Conservation (phyloP, 345 rosid genomes). For the Kandelia obovata region DNA sequence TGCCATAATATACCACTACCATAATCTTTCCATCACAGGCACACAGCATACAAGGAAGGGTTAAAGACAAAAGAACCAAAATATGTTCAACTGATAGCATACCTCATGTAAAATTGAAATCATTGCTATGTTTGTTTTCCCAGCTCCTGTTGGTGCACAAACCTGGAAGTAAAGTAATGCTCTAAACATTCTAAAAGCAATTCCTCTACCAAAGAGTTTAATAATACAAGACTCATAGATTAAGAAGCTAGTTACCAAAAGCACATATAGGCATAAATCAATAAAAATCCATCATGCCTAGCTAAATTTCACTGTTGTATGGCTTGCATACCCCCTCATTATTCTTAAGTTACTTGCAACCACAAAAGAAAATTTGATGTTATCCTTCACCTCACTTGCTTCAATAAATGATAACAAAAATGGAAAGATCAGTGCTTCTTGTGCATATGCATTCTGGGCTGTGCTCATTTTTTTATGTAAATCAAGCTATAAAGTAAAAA, state of each 20-base stretch:
- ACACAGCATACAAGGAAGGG: constrained; percentile 4
- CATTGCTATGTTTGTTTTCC: constrained; percentile 98
- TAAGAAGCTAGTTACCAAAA: neutral
- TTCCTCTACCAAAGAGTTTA: neutral
- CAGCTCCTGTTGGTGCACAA: constrained; percentile 99
- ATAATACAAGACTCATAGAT: neutral
- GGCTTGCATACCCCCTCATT: neutral
- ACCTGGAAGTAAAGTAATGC: constrained; percentile 53
- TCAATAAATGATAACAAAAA: neutral
- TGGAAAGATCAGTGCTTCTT: too few relatives aligned
- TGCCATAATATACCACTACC: too few relatives aligned
- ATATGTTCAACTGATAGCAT: constrained; percentile 3
- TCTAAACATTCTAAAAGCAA: constrained; percentile 8
- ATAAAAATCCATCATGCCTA: neutral
- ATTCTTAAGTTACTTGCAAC: neutral
- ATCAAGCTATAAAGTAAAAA: neutral
- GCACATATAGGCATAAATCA: neutral
- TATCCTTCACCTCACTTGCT: neutral
- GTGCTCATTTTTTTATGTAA: neutral
- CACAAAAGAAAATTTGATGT: neutral
- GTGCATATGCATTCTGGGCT: too few relatives aligned
- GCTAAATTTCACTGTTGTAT: neutral
- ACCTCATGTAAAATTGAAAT: constrained; percentile 93
- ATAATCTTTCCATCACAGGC: too few relatives aligned
- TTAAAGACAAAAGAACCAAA: constrained; percentile 13